A percentile compares a stretch with the other conserved stretches of the same genome.
Conservation (phyloP, 2,329 filamentous ascomycete species). For the Ophiostoma ulmi region DNA sequence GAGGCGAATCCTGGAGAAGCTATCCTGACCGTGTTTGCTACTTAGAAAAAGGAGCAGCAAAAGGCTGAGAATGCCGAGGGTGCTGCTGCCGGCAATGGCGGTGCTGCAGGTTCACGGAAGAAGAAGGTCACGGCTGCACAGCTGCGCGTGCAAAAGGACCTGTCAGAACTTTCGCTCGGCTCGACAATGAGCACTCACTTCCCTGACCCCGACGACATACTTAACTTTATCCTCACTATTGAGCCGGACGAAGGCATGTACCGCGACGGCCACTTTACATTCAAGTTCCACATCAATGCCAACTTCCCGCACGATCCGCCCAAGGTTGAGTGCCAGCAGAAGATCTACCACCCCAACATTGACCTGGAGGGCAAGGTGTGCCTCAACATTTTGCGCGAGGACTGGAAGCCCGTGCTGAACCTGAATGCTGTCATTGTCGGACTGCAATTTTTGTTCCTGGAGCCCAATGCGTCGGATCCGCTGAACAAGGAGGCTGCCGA, state of each 20-base stretch:
- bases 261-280: slow-evolving; percentile 79
- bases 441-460: slow-evolving; percentile 93
- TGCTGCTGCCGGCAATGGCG: slow-evolving; percentile 53
- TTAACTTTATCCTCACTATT: slow-evolving; percentile 77
- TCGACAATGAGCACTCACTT: slow-evolving; percentile 77
- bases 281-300: slow-evolving; percentile 86
- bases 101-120: slow-evolving; percentile 58
- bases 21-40: neutral
- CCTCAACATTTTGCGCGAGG: slow-evolving; percentile 92
- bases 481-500: slow-evolving; percentile 97
- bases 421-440: slow-evolving; percentile 97
- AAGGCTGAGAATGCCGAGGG: slow-evolving; percentile 80
- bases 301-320: slow-evolving; percentile 97
- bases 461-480: slow-evolving; percentile 95
- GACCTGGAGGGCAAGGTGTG: slow-evolving; percentile 97
- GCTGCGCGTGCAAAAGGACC: slow-evolving; percentile 89
- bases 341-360: slow-evolving; percentile 99
- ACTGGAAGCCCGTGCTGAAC: slow-evolving; percentile 98
- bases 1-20: slow-evolving; percentile 29
- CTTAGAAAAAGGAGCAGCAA: slow-evolving; percentile 90
- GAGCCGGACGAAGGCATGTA: slow-evolving; percentile 84
- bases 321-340: slow-evolving; percentile 94
- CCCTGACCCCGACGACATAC: slow-evolving; percentile 76
- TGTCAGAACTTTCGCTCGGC: slow-evolving; percentile 73
- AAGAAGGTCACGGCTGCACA: slow-evolving; percentile 98